Base-by-base conservation (phyloP, 2,329 filamentous ascomycete species). In the Huntiella omanensis region DNA sequence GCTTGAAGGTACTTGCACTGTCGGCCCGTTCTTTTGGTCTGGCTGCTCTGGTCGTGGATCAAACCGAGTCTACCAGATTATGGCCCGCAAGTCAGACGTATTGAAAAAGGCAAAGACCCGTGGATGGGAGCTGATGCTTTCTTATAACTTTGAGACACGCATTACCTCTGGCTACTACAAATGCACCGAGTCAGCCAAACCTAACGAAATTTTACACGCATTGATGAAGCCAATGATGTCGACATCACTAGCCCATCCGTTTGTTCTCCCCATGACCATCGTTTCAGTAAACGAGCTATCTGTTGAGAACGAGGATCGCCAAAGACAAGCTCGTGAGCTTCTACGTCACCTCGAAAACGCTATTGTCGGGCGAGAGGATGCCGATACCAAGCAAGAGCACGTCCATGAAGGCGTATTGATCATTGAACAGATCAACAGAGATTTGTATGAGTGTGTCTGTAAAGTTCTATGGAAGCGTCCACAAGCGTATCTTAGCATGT, bases 11-110 rank as follows among this genome's bases (percentile, higher is more conserved):
- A 69, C 65, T 15, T 68, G 68, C 47, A 66, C 71, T 8, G 74
- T 78, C 11, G 75, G 74, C 0, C 75, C 74, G 1, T 77, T 77
- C 54, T 78, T 78, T 58, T 78, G 73, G 73, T 68, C 62, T 36
- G 64, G 68, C 1, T 64, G 67, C 50, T 71, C 77, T 54, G 66
- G 71, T 49, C 66, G 75, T 52, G 70, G 73, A 45, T 62, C 67
- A 2, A 65, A 75, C 51, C 69, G 67, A 34, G 69, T 73, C 58
- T 59, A 77, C 40, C 74, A 78, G 54, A 71, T 78, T 53, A 66
- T 78, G 49, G 75, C 73, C 55, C 70, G 75, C 53, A 78, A 78
- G 58, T 75, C 71, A n/a, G 74, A 78, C 54, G 74, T 78, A 33
- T 70, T 71, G 43, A 78, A 78, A 56, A 76, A 73, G 60, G 73